Percentiles rank a stretch among this genome's conserved stretches.
Evolutionary conservation across 306 rosid species (phyloP).

Genomic region (Rosa lucieae): DNA sequence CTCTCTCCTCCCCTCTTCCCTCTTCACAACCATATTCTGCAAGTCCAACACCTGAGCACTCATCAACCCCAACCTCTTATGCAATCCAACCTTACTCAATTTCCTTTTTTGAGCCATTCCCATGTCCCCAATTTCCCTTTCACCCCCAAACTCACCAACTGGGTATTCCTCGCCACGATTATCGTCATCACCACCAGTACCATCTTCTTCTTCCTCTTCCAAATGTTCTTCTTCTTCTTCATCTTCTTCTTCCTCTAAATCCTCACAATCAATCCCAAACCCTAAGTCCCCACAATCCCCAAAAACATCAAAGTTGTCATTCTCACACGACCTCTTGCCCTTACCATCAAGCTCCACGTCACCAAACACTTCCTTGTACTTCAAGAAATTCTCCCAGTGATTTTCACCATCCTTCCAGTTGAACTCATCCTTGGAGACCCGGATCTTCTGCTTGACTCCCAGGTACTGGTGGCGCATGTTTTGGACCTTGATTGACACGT

Average conservation of each 20-base stretch:
- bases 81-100: slow-evolving; percentile 38
- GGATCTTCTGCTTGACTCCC: slow-evolving; percentile 94
- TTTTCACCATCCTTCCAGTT: slow-evolving; percentile 87
- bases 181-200: slow-evolving; percentile 2
- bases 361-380: slow-evolving; percentile 82
- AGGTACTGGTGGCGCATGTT: slow-evolving; percentile 97
- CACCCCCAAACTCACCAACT: slow-evolving; percentile 31
- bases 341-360: slow-evolving; percentile 45
- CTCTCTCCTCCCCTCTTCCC: slow-evolving; percentile 76
- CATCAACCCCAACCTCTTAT: slow-evolving; percentile 40
- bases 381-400: slow-evolving; percentile 90
- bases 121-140: slow-evolving; percentile 22
- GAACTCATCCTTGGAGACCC: slow-evolving; percentile 56
- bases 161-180: slow-evolving; percentile 17
- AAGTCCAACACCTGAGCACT: slow-evolving; percentile 50
- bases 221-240: slow-evolving; percentile 34
- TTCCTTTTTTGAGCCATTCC: slow-evolving; percentile 30
- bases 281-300: slow-evolving; percentile 29
- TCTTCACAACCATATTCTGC: slow-evolving; percentile 62
- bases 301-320: slow-evolving; percentile 1
- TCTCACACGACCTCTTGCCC: neutral
- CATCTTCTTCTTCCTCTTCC: slow-evolving; percentile 19
- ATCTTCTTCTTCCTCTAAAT: slow-evolving; percentile 34
- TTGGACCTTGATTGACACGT: slow-evolving; percentile 95
- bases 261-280: slow-evolving; percentile 51